A percentile compares a stretch with the other conserved stretches of the same genome.
phyloP scores from a whole-genome alignment of 306 rosid genomes.

The Cicer yamashitae region DNA sequence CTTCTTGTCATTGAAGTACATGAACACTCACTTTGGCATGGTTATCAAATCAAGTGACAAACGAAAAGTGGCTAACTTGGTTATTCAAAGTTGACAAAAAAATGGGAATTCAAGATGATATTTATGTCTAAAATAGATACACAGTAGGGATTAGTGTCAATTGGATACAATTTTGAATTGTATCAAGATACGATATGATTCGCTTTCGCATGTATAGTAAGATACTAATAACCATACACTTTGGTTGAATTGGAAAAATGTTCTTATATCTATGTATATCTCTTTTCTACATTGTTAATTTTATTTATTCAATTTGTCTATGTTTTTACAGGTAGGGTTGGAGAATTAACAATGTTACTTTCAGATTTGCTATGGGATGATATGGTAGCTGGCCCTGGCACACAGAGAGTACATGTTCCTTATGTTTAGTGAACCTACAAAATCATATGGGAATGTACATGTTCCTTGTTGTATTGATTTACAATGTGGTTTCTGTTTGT shows the following conservation, averaged over 20 bases:
- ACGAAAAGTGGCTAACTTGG: no score
- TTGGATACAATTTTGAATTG: no score
- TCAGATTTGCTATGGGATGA: slow-evolving; percentile 83
- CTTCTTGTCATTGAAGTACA: background rate
- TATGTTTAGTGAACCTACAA: slow-evolving; percentile 44
- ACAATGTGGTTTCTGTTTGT: slow-evolving; percentile 23
- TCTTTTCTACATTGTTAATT: background rate
- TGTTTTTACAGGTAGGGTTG: slow-evolving; percentile 67
- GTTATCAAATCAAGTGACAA: background rate
- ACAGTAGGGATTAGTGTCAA: no score
- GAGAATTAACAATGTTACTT: slow-evolving; percentile 79
- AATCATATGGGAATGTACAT: slow-evolving; percentile 49
- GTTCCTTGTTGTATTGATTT: slow-evolving; percentile 36
- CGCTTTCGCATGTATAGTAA: no score
- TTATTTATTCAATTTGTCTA: slow-evolving; percentile 3
- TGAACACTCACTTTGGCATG: background rate
- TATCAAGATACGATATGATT: no score
- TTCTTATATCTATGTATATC: background rate
- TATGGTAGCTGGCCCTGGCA: slow-evolving; percentile 76
- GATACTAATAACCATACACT: background rate
- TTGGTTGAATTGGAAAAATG: background rate
- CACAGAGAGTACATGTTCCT: slow-evolving; percentile 64
- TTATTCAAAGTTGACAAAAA: no score
- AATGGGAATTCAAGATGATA: no score
- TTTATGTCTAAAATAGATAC: no score